Conservation (phyloP, 306 rosid species). For the Benincasa hispida region DNA sequence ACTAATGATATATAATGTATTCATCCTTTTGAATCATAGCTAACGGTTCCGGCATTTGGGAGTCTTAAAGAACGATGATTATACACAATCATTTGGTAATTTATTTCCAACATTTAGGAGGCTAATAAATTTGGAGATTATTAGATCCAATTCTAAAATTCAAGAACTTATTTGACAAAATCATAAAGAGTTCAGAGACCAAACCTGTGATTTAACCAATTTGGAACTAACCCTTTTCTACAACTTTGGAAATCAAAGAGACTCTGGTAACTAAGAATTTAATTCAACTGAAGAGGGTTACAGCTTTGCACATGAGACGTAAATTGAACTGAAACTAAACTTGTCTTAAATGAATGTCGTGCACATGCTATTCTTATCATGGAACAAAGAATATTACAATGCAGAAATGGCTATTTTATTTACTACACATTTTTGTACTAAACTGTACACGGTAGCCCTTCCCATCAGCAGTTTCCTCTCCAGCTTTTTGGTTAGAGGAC, state of each 20-base stretch:
- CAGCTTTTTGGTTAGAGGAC: neutral
- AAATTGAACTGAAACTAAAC: neutral
- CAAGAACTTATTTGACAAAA: neutral
- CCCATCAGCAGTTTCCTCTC: slow-evolving; percentile 17
- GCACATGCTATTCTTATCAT: slow-evolving; percentile 9
- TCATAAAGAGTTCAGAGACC: no score
- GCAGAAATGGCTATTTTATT: slow-evolving; percentile 25
- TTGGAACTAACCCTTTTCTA: neutral
- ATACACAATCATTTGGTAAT: neutral
- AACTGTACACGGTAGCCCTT: slow-evolving; percentile 53
- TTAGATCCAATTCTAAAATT: no score
- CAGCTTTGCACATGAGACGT: neutral
- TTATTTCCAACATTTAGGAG: no score
- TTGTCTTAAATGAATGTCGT: slow-evolving; percentile 7
- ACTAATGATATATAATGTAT: neutral
- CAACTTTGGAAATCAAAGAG: neutral
- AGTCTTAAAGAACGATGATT: neutral
- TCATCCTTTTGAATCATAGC: neutral
- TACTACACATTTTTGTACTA: slow-evolving; percentile 17
- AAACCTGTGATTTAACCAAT: neutral
- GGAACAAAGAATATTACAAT: slow-evolving; percentile 16
- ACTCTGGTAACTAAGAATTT: neutral
- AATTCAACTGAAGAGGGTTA: neutral
- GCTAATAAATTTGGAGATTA: no score
- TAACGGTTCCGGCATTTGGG: neutral